Evolutionary conservation across 768 basidiomycete genomes (phyloP).

Genomic region (Cubamyces sp.): DNA sequence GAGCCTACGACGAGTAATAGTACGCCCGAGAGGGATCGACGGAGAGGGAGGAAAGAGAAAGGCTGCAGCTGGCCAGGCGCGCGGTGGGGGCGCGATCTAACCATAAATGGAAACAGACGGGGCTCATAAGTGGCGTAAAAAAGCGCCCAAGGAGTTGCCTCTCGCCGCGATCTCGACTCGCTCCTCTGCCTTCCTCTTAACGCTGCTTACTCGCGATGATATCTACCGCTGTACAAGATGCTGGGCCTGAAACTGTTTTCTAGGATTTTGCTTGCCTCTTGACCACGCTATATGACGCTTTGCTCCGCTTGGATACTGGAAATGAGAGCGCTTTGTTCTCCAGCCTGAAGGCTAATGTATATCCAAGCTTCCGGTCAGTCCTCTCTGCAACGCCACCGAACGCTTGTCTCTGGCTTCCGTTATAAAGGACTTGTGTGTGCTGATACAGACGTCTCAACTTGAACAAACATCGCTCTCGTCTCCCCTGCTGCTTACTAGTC

Average conservation of each 20-base stretch:
- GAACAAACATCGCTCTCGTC: neutral
- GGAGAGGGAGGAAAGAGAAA: too few species aligned
- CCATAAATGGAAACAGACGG: neutral
- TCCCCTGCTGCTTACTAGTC: neutral
- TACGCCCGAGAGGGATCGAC: too few species aligned
- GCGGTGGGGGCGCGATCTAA: neutral
- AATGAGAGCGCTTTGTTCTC: neutral
- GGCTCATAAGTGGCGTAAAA: too few species aligned
- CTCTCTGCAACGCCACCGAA: neutral
- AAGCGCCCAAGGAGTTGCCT: too few species aligned
- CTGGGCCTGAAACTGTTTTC: too few species aligned
- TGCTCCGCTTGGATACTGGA: slow-evolving; percentile 2
- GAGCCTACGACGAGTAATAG: too few species aligned
- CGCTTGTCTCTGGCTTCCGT: neutral
- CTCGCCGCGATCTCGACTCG: too few species aligned
- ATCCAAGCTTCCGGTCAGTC: neutral
- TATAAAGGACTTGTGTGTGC: neutral
- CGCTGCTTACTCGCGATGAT: too few species aligned
- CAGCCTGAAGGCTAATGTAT: neutral
- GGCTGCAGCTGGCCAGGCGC: too few species aligned
- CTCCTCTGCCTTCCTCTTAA: too few species aligned
- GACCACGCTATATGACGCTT: neutral
- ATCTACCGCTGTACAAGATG: too few species aligned
- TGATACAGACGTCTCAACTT: neutral
- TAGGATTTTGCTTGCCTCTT: too few species aligned